A percentile compares a stretch with the other conserved stretches of the same genome.
These are phyloP conservation scores for Ogataea haglerorum DNA, from an alignment of 805 yeast genomes.

Conservation along the genomic window DNA sequence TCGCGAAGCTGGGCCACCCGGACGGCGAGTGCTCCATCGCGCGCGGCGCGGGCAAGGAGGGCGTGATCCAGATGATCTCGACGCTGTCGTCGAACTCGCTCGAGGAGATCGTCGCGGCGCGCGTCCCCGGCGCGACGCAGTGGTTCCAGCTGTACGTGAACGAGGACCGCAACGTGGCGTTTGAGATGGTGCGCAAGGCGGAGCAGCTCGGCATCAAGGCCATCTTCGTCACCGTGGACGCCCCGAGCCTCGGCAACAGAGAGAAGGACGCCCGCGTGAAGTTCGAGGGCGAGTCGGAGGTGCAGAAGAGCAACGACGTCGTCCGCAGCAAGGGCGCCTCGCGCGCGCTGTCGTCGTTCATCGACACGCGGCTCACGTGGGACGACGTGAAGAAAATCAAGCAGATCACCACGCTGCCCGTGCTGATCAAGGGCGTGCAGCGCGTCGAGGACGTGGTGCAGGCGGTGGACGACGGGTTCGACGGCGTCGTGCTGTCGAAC, in stretches of 20 bases:
- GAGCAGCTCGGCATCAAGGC: constrained; percentile 76
- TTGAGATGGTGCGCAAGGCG: constrained; percentile 62
- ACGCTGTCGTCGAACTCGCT: constrained; percentile 86
- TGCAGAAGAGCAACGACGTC: constrained; percentile 41
- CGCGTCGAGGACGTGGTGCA: constrained; percentile 71
- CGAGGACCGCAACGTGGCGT: constrained; percentile 64
- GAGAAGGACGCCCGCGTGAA: constrained; percentile 52
- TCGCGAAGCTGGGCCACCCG: constrained; percentile 87
- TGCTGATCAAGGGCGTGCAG: constrained; percentile 81
- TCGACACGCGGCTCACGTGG: constrained; percentile 68
- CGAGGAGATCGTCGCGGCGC: constrained; percentile 78
- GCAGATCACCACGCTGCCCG: constrained; percentile 57
- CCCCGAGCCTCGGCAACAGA: constrained; percentile 86
- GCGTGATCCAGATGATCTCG: constrained; percentile 84
- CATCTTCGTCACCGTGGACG: constrained; percentile 85
- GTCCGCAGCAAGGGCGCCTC: constrained; percentile 82
- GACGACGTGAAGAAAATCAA: constrained; percentile 57
- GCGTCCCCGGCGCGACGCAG: constrained; percentile 63
- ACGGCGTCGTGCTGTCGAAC: constrained; percentile 80
- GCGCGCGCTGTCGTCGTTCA: constrained; percentile 79
- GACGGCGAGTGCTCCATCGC: constrained; percentile 91
- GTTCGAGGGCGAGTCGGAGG: constrained; percentile 42
- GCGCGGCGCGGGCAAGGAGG: constrained; percentile 71
- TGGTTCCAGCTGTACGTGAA: constrained; percentile 91
- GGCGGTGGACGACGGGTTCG: constrained; percentile 69